Evolutionary conservation across 345 rosid genomes (phyloP).

Genomic region (Syzygium aqueum): DNA sequence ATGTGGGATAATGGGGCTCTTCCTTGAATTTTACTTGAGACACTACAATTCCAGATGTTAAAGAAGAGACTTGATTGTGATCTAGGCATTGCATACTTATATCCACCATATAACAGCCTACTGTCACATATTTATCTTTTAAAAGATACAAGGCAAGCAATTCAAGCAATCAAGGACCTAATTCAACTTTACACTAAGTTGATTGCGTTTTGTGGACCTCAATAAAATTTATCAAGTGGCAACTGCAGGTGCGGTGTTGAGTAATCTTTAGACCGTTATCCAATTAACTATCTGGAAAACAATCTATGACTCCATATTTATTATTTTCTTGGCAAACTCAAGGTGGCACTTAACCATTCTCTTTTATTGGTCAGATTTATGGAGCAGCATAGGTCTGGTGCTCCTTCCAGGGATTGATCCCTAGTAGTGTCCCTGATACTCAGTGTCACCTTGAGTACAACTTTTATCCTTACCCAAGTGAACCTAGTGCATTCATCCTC

Average conservation of each 20-base stretch:
- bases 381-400: neutral
- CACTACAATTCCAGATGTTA: neutral
- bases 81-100: neutral
- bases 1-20: neutral
- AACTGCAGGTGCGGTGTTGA: neutral
- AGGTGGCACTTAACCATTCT: neutral
- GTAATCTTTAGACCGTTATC: neutral
- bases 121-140: neutral
- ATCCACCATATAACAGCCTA: neutral
- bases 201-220: neutral
- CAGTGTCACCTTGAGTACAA: neutral
- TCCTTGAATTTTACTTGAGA: neutral
- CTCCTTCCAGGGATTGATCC: neutral
- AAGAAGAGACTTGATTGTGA: neutral
- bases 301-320: neutral
- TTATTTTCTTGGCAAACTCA: neutral
- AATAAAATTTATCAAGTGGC: neutral
- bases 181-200: neutral
- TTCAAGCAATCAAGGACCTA: neutral
- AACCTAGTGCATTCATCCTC: neutral
- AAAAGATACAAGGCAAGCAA: neutral
- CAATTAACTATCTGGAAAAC: neutral
- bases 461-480: neutral
- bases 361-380: neutral
- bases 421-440: neutral